Conservation (phyloP, 371 early-diverging fungal species). For the Apophysomyces variabilis region DNA sequence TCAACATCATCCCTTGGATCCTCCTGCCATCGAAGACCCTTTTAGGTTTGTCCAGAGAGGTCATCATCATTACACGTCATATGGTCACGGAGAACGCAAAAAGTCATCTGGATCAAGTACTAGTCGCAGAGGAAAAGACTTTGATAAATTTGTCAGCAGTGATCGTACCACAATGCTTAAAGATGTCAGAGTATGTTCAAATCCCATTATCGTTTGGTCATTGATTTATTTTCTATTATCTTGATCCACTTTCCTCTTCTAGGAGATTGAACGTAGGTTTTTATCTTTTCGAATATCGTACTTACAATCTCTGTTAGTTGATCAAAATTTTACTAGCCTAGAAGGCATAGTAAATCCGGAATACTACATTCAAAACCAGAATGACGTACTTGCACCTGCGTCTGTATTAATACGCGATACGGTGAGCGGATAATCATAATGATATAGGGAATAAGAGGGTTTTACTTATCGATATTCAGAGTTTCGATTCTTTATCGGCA, state of each 20-base stretch:
- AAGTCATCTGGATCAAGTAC: slow-evolving; percentile 17
- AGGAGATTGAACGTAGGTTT: slow-evolving; percentile 11
- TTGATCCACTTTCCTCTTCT: neutral
- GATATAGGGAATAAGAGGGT: neutral
- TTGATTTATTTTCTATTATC: neutral
- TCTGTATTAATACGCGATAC: neutral
- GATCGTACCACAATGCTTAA: neutral
- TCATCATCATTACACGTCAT: slow-evolving; percentile 12
- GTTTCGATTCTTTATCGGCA: slow-evolving; percentile 15
- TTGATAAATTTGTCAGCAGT: slow-evolving; percentile 14
- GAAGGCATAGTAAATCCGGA: slow-evolving; percentile 55
- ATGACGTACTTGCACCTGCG: slow-evolving; percentile 5
- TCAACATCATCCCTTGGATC: slow-evolving; percentile 18
- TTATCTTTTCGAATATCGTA: neutral
- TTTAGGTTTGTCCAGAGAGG: slow-evolving; percentile 13
- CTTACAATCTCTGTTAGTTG: slow-evolving; percentile 22
- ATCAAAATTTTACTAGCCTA: slow-evolving; percentile 51
- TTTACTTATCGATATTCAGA: neutral
- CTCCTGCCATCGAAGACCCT: slow-evolving; percentile 19
- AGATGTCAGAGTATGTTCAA: slow-evolving; percentile 14
- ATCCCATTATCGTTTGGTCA: neutral
- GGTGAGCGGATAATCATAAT: neutral
- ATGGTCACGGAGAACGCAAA: slow-evolving; percentile 19
- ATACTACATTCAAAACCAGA: slow-evolving; percentile 16
- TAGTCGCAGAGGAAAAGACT: slow-evolving; percentile 23